Evolutionary conservation across 345 rosid species (phyloP).

Genomic region (Cardiospermum halicacabum): DNA sequence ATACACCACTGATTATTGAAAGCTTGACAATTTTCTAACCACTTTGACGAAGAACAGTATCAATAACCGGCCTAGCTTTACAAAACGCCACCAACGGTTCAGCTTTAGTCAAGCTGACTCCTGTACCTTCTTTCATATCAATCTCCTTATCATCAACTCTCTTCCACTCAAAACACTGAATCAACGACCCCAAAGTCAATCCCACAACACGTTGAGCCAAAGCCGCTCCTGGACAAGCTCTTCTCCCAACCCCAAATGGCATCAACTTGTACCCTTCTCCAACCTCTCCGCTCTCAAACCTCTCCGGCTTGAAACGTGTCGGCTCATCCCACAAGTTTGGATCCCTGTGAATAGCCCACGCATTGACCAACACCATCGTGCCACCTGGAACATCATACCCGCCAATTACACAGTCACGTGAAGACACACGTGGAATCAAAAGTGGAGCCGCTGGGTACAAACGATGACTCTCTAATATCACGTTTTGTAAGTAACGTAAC

Average conservation of each 20-base stretch:
- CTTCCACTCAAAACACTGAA: slow-evolving; percentile 47
- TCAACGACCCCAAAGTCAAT: slow-evolving; percentile 31
- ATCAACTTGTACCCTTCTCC: slow-evolving; percentile 18
- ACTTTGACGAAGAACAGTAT: not conserved
- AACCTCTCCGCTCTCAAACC: slow-evolving; percentile 23
- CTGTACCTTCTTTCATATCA: slow-evolving; percentile 38
- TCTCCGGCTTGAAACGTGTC: slow-evolving; percentile 28
- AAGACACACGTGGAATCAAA: slow-evolving; percentile 24
- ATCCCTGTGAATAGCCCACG: slow-evolving; percentile 27
- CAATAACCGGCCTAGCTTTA: slow-evolving; percentile 27
- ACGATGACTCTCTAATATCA: slow-evolving; percentile 20
- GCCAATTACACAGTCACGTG: slow-evolving; percentile 15
- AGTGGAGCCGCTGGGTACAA: slow-evolving; percentile 26
- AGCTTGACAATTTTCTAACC: too few relatives aligned
- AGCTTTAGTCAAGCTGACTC: slow-evolving; percentile 30
- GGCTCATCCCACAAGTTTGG: slow-evolving; percentile 30
- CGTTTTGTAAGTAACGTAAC: slow-evolving; percentile 18
- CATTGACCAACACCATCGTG: slow-evolving; percentile 22
- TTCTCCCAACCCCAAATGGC: slow-evolving; percentile 30
- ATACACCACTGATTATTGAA: too few relatives aligned
- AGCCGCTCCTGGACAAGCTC: slow-evolving; percentile 25
- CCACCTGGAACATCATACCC: slow-evolving; percentile 24
- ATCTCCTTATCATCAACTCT: slow-evolving; percentile 26
- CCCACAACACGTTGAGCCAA: slow-evolving; percentile 21
- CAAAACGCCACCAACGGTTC: slow-evolving; percentile 28